A percentile compares a stretch with the other conserved stretches of the same genome.
phyloP scores from a whole-genome alignment of 441 rosid genomes.

The Rhodomyrtus psidioides region DNA sequence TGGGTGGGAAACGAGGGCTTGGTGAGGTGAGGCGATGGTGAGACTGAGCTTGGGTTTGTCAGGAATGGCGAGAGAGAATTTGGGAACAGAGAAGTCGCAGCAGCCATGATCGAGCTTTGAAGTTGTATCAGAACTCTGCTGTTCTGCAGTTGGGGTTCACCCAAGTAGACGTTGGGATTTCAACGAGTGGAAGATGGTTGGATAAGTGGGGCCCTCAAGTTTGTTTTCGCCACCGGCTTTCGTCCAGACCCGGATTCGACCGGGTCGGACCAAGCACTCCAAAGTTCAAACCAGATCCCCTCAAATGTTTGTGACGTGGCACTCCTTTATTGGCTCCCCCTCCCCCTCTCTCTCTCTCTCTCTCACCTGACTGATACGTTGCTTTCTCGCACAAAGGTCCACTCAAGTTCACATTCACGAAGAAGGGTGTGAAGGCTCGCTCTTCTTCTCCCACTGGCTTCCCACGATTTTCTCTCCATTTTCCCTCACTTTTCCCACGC shows the following conservation, averaged over 20 bases:
- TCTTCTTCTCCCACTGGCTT: not conserved
- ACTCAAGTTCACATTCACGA: not conserved
- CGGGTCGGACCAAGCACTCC: not conserved
- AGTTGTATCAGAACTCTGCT: not conserved
- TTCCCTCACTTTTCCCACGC: not conserved
- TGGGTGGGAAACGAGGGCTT: conserved; percentile 10
- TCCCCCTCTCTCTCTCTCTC: not conserved
- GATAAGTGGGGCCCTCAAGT: conserved; percentile 40
- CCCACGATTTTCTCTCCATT: not conserved
- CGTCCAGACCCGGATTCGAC: too few relatives aligned
- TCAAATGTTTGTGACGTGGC: not conserved
- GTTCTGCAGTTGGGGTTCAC: not conserved
- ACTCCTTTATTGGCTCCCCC: not conserved
- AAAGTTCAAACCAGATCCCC: not conserved
- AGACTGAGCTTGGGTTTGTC: conserved; percentile 25
- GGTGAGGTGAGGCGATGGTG: conserved; percentile 19
- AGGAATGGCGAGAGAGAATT: conserved; percentile 41
- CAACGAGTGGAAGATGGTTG: conserved; percentile 37
- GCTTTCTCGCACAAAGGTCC: not conserved
- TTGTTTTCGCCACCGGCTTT: not conserved
- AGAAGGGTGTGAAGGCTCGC: not conserved
- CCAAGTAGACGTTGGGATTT: conserved; percentile 9
- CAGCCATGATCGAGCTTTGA: conserved; percentile 32
- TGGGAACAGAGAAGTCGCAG: conserved; percentile 44
- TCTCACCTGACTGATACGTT: not conserved